Percentiles rank a stretch among this genome's conserved stretches.
Conservation (phyloP, 148 eudicot genomes). For the Amaranthus hypochondriacus region DNA sequence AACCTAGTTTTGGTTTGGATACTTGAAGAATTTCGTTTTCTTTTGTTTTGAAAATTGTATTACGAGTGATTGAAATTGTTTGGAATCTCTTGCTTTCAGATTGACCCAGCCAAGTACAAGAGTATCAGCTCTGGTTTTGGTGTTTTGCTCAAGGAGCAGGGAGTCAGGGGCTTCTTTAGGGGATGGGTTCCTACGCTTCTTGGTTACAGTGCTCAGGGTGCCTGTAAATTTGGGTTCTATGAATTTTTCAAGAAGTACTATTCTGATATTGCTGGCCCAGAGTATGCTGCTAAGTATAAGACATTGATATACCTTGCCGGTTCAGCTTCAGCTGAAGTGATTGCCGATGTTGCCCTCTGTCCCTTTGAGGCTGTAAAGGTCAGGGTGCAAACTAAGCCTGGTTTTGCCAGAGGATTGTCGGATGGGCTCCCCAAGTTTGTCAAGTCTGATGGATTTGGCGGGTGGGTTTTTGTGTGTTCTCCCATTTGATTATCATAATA, state of each 20-base stretch:
- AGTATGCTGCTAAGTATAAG: constrained; percentile 80
- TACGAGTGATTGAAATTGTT: not conserved
- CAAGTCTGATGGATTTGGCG: constrained; percentile 63
- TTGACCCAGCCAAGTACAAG: constrained; percentile 86
- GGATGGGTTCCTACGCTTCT: constrained; percentile 95
- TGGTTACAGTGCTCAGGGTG: constrained; percentile 98
- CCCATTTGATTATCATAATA: not conserved
- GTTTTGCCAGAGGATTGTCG: constrained; percentile 74
- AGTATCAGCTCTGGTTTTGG: constrained; percentile 86
- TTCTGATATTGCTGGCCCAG: constrained; percentile 87
- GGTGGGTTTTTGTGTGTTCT: constrained; percentile 32
- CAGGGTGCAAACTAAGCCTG: constrained; percentile 95
- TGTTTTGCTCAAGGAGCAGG: constrained; percentile 74
- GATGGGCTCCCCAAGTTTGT: constrained; percentile 77
- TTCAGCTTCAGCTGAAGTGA: constrained; percentile 89
- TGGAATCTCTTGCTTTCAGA: constrained; percentile 32
- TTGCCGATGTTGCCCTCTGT: constrained; percentile 89
- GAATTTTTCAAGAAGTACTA: constrained; percentile 93
- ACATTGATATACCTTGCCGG: constrained; percentile 92
- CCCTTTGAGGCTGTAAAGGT: constrained; percentile 94
- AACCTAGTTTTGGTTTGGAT: too few species aligned
- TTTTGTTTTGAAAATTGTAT: not conserved
- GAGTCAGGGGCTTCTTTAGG: constrained; percentile 76
- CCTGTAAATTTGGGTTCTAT: constrained; percentile 88
- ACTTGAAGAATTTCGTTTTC: too few species aligned